Evolutionary conservation across 176 grass and related monocot genomes (phyloP).

Genomic region (Oryza glumipatula): DNA sequence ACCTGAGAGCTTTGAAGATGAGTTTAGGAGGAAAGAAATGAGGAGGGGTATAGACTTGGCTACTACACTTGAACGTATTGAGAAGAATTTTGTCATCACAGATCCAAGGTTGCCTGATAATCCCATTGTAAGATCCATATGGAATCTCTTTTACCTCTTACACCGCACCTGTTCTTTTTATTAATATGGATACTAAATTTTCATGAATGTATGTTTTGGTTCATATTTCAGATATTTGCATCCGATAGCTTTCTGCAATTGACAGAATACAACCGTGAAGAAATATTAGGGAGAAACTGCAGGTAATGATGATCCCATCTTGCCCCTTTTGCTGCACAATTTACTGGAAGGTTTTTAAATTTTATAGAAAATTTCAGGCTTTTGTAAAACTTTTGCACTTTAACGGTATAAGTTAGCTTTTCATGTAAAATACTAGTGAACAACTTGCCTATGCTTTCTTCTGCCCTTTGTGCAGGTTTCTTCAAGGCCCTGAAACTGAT

Average conservation of each 20-base stretch:
- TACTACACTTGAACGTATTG: conserved; percentile 94
- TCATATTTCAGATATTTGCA: conserved; percentile 77
- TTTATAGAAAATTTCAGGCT: background rate
- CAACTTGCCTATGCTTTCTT: conserved; percentile 4
- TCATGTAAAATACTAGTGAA: background rate
- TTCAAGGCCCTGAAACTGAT: conserved; percentile 93
- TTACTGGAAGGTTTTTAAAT: background rate
- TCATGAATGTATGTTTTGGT: background rate
- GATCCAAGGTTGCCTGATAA: conserved; percentile 79
- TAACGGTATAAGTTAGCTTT: background rate
- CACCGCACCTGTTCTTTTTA: background rate
- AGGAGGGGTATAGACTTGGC: conserved; percentile 97
- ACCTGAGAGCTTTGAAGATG: conserved; percentile 81
- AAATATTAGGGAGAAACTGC: conserved; percentile 92
- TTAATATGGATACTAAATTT: background rate
- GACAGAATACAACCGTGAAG: conserved; percentile 81
- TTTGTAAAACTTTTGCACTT: background rate
- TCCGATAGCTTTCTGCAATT: conserved; percentile 84
- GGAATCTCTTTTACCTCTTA: background rate
- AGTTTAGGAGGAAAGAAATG: conserved; percentile 84
- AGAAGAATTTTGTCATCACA: conserved; percentile 86
- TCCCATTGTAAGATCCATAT: conserved; percentile 69
- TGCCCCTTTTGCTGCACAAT: conserved; percentile 9
- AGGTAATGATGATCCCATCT: conserved; percentile 51
- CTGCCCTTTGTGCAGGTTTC: conserved; percentile 57